These are phyloP conservation scores for Pleodorina starrii DNA, from an alignment of 139 green algal genomes.

Conservation along the genomic window DNA sequence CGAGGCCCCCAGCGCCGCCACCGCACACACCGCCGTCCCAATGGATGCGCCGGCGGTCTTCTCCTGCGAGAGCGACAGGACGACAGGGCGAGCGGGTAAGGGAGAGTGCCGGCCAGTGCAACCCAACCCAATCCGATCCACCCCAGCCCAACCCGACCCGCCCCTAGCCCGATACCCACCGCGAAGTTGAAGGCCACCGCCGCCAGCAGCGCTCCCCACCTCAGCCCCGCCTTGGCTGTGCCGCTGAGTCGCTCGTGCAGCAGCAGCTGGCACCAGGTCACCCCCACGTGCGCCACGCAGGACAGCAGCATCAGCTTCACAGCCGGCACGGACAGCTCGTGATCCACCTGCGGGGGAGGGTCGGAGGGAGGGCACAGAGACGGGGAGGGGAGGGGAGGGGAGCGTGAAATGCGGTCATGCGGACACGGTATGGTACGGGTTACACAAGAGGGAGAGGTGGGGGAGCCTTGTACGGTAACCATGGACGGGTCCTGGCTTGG, in stretches of 20 bases:
- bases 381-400: no score
- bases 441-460: no score
- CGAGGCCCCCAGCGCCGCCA: conserved; percentile 26
- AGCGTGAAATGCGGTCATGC: no score
- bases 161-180: neutral
- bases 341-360: conserved; percentile 25
- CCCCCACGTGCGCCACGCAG: conserved; percentile 34
- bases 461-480: no score
- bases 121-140: neutral
- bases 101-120: neutral
- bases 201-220: conserved; percentile 13
- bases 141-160: neutral
- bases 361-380: no score
- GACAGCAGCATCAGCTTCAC: conserved; percentile 50
- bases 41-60: conserved; percentile 29
- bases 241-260: conserved; percentile 35
- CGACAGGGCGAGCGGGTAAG: no score
- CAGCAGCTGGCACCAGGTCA: conserved; percentile 46
- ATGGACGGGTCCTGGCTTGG: no score
- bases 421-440: no score
- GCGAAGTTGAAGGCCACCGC: conserved; percentile 39
- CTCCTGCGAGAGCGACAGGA: no score
- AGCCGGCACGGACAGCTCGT: conserved; percentile 46
- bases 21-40: conserved; percentile 19
- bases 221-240: neutral